phyloP scores from a whole-genome alignment of 192 early-diverging fungal genomes.

The Obelidium mucronatum region DNA sequence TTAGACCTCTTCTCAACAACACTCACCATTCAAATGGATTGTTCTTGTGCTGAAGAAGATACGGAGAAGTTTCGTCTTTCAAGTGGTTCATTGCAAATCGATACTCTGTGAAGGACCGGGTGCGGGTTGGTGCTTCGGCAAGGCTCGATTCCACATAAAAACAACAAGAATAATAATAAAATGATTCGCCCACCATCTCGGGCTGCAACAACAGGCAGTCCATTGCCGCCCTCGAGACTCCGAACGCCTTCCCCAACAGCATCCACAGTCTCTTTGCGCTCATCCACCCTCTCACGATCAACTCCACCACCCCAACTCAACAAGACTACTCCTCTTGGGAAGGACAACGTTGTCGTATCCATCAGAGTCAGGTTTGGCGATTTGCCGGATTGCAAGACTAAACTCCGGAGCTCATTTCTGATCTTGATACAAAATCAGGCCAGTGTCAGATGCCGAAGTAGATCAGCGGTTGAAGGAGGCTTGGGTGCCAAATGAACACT shows the following conservation, averaged over 20 bases:
- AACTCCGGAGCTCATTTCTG: no score
- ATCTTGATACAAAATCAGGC: conserved; percentile 20
- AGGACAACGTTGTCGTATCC: conserved; percentile 36
- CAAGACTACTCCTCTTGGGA: conserved; percentile 20
- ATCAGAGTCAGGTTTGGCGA: conserved; percentile 4
- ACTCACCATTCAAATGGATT: conserved; percentile 66
- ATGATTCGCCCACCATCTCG: no score
- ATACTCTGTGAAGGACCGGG: no score
- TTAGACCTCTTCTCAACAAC: not conserved
- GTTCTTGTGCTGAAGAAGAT: conserved; percentile 62
- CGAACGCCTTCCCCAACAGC: conserved; percentile 8
- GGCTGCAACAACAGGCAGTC: no score
- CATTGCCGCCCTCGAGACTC: not conserved
- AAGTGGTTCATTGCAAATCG: no score
- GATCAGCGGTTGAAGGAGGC: not conserved
- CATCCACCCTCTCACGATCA: not conserved
- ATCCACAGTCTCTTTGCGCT: not conserved
- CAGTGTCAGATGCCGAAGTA: conserved; percentile 14
- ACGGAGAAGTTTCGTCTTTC: conserved; percentile 55
- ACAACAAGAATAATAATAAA: no score
- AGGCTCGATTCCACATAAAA: no score
- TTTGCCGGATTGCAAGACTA: no score
- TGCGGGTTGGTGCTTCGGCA: no score
- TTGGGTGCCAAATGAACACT: conserved; percentile 20
- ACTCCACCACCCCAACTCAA: conserved; percentile 14